These are phyloP conservation scores for Solanum hybrid DNA, from an alignment of 305 asterid species.

Conservation along the genomic window DNA sequence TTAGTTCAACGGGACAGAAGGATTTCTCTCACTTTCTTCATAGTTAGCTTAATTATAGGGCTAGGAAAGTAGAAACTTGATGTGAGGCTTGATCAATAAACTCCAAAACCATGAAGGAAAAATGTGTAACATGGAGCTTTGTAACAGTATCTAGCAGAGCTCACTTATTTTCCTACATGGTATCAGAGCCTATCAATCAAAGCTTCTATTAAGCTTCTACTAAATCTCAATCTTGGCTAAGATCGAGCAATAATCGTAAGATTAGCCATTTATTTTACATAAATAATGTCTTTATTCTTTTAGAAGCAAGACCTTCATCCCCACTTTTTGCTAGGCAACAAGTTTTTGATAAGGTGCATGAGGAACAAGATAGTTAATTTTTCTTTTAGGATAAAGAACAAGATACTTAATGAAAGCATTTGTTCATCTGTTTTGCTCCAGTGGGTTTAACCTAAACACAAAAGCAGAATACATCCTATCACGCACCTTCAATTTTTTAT, in stretches of 20 bases:
- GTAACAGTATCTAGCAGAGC: background rate
- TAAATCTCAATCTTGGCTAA: background rate
- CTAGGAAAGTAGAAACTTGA: background rate
- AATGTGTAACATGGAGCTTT: background rate
- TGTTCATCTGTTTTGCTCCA: background rate
- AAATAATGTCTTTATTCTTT: background rate
- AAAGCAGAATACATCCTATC: background rate
- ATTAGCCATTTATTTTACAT: background rate
- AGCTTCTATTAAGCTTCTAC: background rate
- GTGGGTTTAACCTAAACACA: background rate
- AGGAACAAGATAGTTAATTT: background rate
- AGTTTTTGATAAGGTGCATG: background rate
- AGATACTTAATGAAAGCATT: background rate
- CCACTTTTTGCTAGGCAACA: background rate
- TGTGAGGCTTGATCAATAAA: background rate
- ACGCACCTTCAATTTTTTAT: background rate
- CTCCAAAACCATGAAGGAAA: constrained; percentile 11
- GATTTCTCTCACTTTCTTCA: background rate
- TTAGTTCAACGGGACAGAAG: background rate
- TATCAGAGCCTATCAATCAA: background rate
- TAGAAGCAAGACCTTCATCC: background rate
- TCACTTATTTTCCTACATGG: background rate
- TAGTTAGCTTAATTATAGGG: background rate
- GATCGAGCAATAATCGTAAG: background rate
- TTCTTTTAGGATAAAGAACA: background rate